Evolutionary conservation across 148 eudicot species (phyloP).

Genomic region (Amaranthus palmeri): DNA sequence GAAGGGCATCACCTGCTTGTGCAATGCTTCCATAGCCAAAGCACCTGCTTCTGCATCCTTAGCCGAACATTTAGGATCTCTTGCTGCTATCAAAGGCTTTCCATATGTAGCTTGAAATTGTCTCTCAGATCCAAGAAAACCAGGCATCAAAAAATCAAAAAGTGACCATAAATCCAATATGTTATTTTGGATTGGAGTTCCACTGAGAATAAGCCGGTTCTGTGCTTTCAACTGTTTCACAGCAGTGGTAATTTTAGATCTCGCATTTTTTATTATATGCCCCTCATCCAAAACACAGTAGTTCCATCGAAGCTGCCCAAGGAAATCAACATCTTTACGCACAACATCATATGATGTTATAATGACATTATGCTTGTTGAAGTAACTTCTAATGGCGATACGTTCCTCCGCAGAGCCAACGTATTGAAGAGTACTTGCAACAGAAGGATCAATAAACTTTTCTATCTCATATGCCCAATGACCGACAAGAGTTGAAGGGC

Average conservation of each 20-base stretch:
- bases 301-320: constrained; percentile 74
- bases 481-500: constrained; percentile 98
- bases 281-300: constrained; percentile 96
- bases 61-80: constrained; percentile 96
- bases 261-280: constrained; percentile 83
- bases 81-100: constrained; percentile 86
- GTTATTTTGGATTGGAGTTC: constrained; percentile 98
- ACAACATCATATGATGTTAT: constrained; percentile 95
- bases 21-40: constrained; percentile 99
- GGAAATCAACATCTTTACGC: constrained; percentile 87
- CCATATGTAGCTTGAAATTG: constrained; percentile 97
- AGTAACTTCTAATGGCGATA: constrained; percentile 47
- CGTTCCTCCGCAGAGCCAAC: constrained; percentile 88
- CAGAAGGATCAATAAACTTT: constrained; percentile 84
- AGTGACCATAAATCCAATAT: constrained; percentile 98
- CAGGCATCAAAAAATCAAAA: constrained; percentile 99
- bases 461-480: constrained; percentile 99
- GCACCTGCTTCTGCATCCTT: constrained; percentile 98
- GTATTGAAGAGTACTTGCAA: constrained; percentile 76
- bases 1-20: constrained; percentile 99
- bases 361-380: constrained; percentile 68
- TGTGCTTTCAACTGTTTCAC: constrained; percentile 95
- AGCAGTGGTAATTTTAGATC: constrained; percentile 85
- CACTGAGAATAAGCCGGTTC: constrained; percentile 96
- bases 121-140: constrained; percentile 96